These are phyloP conservation scores for Begonia loranthoides DNA, from an alignment of 306 rosid genomes.

Conservation along the genomic window DNA sequence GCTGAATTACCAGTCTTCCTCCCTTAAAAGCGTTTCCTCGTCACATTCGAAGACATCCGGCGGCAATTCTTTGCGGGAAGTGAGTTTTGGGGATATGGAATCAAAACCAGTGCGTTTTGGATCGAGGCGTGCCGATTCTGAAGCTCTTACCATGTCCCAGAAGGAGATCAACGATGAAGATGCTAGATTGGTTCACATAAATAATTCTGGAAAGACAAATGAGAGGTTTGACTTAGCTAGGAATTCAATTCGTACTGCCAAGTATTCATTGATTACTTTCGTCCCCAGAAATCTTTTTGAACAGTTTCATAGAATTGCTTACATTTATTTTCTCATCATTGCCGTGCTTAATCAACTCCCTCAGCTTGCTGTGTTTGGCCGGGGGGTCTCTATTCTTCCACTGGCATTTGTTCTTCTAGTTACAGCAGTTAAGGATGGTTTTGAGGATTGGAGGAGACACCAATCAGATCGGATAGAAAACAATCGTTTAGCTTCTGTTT, in stretches of 20 bases:
- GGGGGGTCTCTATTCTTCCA: conserved; percentile 69
- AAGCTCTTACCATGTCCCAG: conserved; percentile 47
- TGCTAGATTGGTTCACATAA: conserved; percentile 51
- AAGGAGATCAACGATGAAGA: conserved; percentile 83
- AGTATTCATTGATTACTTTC: conserved; percentile 64
- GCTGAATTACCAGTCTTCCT: conserved; percentile 26
- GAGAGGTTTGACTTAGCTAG: conserved; percentile 52
- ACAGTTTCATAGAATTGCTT: conserved; percentile 95
- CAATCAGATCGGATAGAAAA: conserved; percentile 75
- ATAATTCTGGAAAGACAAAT: conserved; percentile 50
- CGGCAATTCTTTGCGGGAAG: conserved; percentile 41
- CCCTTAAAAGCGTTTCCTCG: conserved; percentile 40
- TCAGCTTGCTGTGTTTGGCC: conserved; percentile 85
- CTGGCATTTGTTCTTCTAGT: conserved; percentile 73
- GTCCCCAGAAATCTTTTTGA: conserved; percentile 83
- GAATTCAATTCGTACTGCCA: conserved; percentile 52
- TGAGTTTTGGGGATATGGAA: conserved; percentile 32
- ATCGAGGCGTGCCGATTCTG: conserved; percentile 62
- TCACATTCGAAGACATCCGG: conserved; percentile 31
- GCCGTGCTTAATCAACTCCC: conserved; percentile 93
- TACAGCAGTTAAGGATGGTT: conserved; percentile 84
- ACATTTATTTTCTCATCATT: conserved; percentile 68
- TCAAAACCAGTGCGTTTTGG: conserved; percentile 55
- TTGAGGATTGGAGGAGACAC: conserved; percentile 85
- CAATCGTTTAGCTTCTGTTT: conserved; percentile 57